These are phyloP conservation scores for Diaporthe ampelina DNA, from an alignment of 2,329 filamentous ascomycete genomes.

Conservation along the genomic window DNA sequence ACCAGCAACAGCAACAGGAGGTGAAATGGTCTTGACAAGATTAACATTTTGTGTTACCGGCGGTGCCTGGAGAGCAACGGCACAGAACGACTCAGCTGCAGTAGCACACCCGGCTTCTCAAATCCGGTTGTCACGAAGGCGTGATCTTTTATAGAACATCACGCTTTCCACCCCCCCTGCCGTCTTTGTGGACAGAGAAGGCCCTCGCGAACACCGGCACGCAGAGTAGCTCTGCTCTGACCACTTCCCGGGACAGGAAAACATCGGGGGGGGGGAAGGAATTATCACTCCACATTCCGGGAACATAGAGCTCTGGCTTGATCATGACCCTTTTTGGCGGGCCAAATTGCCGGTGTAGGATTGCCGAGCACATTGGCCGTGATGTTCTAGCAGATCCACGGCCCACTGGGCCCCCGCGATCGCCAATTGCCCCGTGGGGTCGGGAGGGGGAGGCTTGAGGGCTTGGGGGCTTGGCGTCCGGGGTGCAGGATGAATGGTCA, in stretches of 20 bases:
- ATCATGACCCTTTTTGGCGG: background rate
- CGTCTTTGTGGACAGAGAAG: background rate
- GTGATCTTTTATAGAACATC: background rate
- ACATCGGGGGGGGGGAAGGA: background rate
- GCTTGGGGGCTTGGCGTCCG: background rate
- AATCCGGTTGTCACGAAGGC: background rate
- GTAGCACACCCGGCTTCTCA: background rate
- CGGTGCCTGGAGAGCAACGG: background rate
- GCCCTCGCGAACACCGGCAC: background rate
- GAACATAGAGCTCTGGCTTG: background rate
- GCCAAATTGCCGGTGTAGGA: background rate
- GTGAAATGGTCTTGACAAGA: background rate
- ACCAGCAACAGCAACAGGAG: background rate
- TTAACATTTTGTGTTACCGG: background rate
- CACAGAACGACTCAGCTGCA: background rate
- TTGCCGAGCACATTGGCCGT: constrained; percentile 3
- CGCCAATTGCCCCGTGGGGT: background rate
- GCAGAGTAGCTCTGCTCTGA: background rate
- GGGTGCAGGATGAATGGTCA: background rate
- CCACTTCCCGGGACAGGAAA: background rate
- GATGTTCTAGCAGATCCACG: background rate
- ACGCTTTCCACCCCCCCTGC: background rate
- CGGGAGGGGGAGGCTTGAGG: no score
- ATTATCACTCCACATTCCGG: constrained; percentile 7
- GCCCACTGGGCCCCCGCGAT: background rate